Evolutionary conservation across 2,329 filamentous ascomycete genomes (phyloP).

Genomic region (Xylariomycetidae sp.): DNA sequence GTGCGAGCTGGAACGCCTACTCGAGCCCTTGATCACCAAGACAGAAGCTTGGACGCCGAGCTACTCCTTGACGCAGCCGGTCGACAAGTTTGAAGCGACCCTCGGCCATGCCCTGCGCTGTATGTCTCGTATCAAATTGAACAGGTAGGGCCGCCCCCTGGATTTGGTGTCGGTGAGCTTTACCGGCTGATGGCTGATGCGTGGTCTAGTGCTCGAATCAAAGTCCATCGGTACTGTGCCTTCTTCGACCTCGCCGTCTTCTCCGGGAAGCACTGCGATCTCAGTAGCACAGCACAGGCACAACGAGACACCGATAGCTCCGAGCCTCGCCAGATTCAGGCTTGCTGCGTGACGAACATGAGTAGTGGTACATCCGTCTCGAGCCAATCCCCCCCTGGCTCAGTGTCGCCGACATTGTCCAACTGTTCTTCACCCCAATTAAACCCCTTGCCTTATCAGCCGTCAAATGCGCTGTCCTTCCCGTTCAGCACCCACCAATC

Average conservation of each 20-base stretch:
- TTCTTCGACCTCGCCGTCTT: slow-evolving; percentile 46
- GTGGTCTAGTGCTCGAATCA: slow-evolving; percentile 42
- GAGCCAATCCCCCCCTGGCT: slow-evolving; percentile 16
- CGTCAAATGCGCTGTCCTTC: too few species aligned
- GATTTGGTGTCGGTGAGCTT: not conserved
- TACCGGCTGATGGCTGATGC: slow-evolving; percentile 8
- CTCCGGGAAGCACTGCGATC: slow-evolving; percentile 42
- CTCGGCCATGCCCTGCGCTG: slow-evolving; percentile 37
- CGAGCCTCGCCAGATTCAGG: slow-evolving; percentile 26
- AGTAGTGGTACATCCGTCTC: slow-evolving; percentile 14
- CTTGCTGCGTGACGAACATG: slow-evolving; percentile 29
- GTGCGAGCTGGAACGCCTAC: slow-evolving; percentile 32
- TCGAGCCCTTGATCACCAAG: slow-evolving; percentile 32
- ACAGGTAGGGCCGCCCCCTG: slow-evolving; percentile 30
- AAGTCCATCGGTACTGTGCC: slow-evolving; percentile 45
- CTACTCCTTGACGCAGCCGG: slow-evolving; percentile 27
- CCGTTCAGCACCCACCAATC: slow-evolving; percentile 42
- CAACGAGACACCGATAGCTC: slow-evolving; percentile 18
- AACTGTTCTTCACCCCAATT: slow-evolving; percentile 18
- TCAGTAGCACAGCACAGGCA: slow-evolving; percentile 27
- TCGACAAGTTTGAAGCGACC: slow-evolving; percentile 33
- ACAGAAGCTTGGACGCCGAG: slow-evolving; percentile 30
- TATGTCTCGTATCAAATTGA: slow-evolving; percentile 44
- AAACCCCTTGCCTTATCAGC: too few species aligned
- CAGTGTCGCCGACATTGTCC: slow-evolving; percentile 23